Conservation (phyloP, 768 basidiomycete genomes). For the Hericium erinaceus region DNA sequence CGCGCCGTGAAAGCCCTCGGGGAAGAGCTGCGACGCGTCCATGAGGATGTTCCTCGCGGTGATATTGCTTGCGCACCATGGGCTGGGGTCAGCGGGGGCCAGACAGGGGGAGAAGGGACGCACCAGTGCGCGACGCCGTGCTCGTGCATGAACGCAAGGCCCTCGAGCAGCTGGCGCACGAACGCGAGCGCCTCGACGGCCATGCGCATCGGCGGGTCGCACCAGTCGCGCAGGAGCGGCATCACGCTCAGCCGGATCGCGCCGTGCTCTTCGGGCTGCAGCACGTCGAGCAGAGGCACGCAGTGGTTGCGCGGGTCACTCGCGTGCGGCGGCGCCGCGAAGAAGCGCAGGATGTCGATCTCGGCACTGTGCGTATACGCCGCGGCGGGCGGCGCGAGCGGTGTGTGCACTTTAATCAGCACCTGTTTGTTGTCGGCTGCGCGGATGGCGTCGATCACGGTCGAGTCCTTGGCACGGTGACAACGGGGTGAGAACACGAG, state of each 20-base stretch:
- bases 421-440: not conserved
- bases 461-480: not conserved
- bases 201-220: not conserved
- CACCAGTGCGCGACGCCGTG: not conserved
- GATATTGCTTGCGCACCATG: not conserved
- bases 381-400: not conserved
- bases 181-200: not conserved
- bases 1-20: not conserved
- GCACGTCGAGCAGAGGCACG: not conserved
- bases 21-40: not conserved
- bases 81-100: not conserved
- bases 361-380: not conserved
- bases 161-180: not conserved
- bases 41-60: not conserved
- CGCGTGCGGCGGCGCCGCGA: not conserved
- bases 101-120: not conserved
- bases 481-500: not conserved
- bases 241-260: not conserved
- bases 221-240: not conserved
- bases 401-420: not conserved
- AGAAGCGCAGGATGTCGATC: not conserved
- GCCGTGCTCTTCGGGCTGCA: not conserved
- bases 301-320: not conserved
- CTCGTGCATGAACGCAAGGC: not conserved
- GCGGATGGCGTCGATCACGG: not conserved